phyloP scores from a whole-genome alignment of 805 yeast species.

The Tetrapisispora iriomotensis region DNA sequence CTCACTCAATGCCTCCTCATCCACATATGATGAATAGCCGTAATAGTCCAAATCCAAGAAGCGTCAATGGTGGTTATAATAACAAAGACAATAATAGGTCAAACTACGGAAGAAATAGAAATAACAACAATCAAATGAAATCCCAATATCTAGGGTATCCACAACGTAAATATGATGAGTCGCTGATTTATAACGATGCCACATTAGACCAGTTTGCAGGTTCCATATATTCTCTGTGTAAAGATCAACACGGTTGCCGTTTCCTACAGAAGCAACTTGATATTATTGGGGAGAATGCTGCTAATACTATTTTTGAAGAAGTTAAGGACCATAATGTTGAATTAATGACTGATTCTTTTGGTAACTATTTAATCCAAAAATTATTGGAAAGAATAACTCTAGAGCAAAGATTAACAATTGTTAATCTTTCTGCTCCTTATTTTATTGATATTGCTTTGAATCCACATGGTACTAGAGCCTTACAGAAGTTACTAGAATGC shows the following conservation, averaged over 20 bases:
- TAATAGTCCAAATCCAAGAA: slow-evolving; percentile 13
- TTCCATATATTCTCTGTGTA: slow-evolving; percentile 70
- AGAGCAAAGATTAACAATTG: slow-evolving; percentile 60
- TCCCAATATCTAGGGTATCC: slow-evolving; percentile 5
- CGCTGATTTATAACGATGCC: slow-evolving; percentile 59
- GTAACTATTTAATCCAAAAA: slow-evolving; percentile 92
- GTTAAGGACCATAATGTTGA: slow-evolving; percentile 70
- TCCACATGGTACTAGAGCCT: slow-evolving; percentile 93
- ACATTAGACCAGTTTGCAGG: slow-evolving; percentile 59
- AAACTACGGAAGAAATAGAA: slow-evolving; percentile 10
- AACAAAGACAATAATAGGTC: slow-evolving; percentile 4
- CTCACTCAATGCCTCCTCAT: slow-evolving; percentile 17
- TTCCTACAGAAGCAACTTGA: slow-evolving; percentile 84
- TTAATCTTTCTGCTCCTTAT: slow-evolving; percentile 61
- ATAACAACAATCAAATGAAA: slow-evolving; percentile 5
- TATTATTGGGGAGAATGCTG: slow-evolving; percentile 47
- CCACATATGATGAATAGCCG: slow-evolving; percentile 12
- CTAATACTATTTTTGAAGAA: slow-evolving; percentile 71
- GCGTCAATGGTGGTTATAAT: slow-evolving; percentile 3
- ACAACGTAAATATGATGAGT: slow-evolving; percentile 42
- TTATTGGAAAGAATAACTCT: slow-evolving; percentile 64
- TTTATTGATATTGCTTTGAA: slow-evolving; percentile 76
- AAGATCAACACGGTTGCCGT: slow-evolving; percentile 95
- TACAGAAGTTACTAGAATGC: slow-evolving; percentile 86
- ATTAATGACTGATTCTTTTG: slow-evolving; percentile 91